Conservation (phyloP, 2,329 filamentous ascomycete genomes). For the Atkinsonella texensis region DNA sequence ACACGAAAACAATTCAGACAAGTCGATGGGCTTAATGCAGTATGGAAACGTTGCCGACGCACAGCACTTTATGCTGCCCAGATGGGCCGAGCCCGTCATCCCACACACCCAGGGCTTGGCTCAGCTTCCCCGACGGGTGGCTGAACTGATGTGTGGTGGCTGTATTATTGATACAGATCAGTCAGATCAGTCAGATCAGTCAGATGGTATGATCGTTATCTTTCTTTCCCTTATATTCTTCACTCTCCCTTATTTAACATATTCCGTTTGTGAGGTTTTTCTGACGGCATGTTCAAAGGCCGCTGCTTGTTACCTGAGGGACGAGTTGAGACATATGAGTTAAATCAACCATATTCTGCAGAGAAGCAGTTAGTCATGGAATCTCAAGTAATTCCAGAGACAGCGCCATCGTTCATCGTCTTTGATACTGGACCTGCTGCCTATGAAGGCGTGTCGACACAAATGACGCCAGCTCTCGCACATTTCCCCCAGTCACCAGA, state of each 20-base stretch:
- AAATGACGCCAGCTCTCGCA: not conserved
- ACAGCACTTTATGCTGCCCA: conserved; percentile 11
- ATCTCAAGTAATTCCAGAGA: not conserved
- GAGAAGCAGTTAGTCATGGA: conserved; percentile 3
- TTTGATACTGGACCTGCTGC: not conserved
- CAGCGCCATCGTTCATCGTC: not conserved
- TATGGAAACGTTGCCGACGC: conserved; percentile 1
- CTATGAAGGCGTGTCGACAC: not conserved
- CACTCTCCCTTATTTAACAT: not conserved
- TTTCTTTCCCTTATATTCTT: not conserved
- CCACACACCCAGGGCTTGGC: conserved; percentile 13
- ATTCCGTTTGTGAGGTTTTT: too few species aligned
- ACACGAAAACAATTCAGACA: not conserved
- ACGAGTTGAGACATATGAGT: conserved; percentile 15
- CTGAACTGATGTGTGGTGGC: conserved; percentile 19
- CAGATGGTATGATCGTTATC: conserved; percentile 18
- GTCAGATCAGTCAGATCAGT: conserved; percentile 15
- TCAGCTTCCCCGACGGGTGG: conserved; percentile 18
- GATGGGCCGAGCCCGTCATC: conserved; percentile 14
- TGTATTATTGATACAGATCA: conserved; percentile 18
- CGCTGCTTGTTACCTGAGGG: conserved; percentile 21
- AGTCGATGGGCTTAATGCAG: not conserved
- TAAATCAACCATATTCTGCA: conserved; percentile 18
- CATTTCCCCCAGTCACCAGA: not conserved
- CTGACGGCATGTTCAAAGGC: conserved; percentile 12